phyloP scores from a whole-genome alignment of 75 land plant species.

The Pinus taeda region DNA sequence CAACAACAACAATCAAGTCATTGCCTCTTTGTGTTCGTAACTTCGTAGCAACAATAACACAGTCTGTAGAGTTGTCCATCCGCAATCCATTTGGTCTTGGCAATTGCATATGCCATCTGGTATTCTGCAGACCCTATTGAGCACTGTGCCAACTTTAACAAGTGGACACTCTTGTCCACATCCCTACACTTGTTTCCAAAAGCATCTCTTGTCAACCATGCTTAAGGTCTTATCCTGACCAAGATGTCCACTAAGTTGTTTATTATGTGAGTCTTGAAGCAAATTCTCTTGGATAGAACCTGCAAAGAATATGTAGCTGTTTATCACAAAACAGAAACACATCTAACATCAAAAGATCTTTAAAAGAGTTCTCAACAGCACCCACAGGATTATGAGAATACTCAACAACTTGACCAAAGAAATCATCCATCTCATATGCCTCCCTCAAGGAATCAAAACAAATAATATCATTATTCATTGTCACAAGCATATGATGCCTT shows the following conservation, averaged over 20 bases:
- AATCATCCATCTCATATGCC: conserved; percentile 9
- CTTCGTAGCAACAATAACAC: too few relatives aligned
- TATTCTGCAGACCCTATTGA: conserved; percentile 4
- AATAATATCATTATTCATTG: neutral
- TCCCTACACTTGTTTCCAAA: conserved; percentile 24
- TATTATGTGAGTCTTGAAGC: conserved; percentile 10
- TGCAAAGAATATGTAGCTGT: conserved; percentile 9
- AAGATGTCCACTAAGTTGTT: conserved; percentile 20
- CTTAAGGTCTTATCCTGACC: conserved; percentile 19
- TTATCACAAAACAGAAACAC: conserved; percentile 16
- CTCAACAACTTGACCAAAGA: neutral
- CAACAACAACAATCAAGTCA: too few relatives aligned
- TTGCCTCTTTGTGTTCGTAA: too few relatives aligned
- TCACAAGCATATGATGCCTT: neutral
- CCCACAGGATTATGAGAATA: neutral
- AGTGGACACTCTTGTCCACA: conserved; percentile 5
- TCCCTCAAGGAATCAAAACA: conserved; percentile 16
- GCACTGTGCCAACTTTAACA: conserved; percentile 8
- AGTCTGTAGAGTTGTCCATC: conserved; percentile 5
- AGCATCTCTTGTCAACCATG: conserved; percentile 2
- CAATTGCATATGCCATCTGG: conserved; percentile 6
- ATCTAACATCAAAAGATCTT: neutral
- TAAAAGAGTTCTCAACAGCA: neutral
- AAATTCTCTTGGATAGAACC: neutral
- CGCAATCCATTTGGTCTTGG: conserved; percentile 15